These are phyloP conservation scores for Vitellaria paradoxa DNA, from an alignment of 179 eudicot genomes.

Conservation along the genomic window DNA sequence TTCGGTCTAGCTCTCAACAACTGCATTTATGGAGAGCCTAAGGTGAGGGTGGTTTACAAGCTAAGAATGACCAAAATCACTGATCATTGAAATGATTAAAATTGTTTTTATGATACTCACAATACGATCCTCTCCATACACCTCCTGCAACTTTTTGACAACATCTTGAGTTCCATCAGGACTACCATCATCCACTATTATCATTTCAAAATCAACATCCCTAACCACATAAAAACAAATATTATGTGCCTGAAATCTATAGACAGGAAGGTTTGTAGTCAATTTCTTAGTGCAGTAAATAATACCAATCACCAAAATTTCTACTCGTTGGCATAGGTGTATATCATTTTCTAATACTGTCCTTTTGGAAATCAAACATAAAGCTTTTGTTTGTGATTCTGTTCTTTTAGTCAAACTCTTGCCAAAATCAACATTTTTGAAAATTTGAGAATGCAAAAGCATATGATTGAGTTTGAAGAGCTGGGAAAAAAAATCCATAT, in stretches of 20 bases:
- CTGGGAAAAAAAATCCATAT: neutral
- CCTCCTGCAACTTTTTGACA: conserved; percentile 77
- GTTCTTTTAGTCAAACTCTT: neutral
- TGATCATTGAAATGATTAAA: neutral
- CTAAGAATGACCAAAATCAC: neutral
- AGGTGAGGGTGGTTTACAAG: conserved; percentile 1
- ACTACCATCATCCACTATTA: conserved; percentile 96
- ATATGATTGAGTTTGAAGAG: neutral
- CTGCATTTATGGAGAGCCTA: conserved; percentile 35
- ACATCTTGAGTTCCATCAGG: conserved; percentile 98
- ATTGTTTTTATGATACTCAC: conserved; percentile 36
- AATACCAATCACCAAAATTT: neutral
- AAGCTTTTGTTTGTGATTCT: neutral
- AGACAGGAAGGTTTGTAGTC: neutral
- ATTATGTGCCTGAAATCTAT: conserved; percentile 2
- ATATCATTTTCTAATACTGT: neutral
- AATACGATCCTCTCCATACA: conserved; percentile 84
- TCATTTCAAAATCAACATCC: conserved; percentile 82
- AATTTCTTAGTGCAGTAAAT: neutral
- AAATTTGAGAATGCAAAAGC: neutral
- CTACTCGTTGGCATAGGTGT: no score
- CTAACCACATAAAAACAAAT: conserved; percentile 29
- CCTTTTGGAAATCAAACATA: no score
- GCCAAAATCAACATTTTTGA: neutral
- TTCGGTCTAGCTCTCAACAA: conserved; percentile 80